These are phyloP conservation scores for Begonia fuchsioides DNA, from an alignment of 306 rosid species.

Conservation along the genomic window DNA sequence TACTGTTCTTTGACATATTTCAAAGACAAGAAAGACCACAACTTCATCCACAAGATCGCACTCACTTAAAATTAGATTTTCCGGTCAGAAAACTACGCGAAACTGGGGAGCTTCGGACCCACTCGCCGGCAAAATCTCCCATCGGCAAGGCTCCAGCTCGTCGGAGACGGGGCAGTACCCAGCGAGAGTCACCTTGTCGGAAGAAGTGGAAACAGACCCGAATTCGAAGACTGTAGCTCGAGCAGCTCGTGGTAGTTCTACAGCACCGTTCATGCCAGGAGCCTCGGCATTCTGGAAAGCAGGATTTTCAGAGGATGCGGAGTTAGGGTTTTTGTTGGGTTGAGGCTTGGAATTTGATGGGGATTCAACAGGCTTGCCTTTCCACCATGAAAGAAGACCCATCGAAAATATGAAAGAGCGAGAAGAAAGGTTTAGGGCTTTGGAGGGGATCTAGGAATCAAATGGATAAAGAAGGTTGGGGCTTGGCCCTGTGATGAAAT, in stretches of 20 bases:
- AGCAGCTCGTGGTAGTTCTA: conserved; percentile 55
- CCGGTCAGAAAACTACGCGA: conserved; percentile 50
- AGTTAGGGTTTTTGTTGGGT: conserved; percentile 3
- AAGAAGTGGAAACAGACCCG: conserved; percentile 58
- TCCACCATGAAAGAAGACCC: conserved; percentile 82
- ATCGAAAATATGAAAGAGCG: conserved; percentile 15
- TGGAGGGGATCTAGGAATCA: not conserved
- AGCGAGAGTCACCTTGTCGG: conserved; percentile 73
- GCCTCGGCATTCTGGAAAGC: conserved; percentile 8
- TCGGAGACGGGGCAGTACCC: conserved; percentile 94
- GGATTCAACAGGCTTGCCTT: conserved; percentile 21
- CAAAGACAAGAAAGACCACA: not conserved
- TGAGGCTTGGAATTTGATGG: conserved; percentile 15
- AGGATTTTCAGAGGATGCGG: conserved; percentile 2
- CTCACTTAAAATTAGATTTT: no score
- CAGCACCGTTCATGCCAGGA: conserved; percentile 75
- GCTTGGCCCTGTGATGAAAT: not conserved
- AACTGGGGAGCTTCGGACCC: conserved; percentile 80
- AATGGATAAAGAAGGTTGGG: conserved; percentile 2
- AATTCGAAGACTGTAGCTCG: conserved; percentile 62
- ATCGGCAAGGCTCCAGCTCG: conserved; percentile 94
- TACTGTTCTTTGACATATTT: no score
- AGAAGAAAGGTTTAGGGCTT: conserved; percentile 5
- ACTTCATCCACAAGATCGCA: no score
- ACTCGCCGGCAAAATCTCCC: conserved; percentile 76